Percentiles rank a stretch among this genome's conserved stretches.
Evolutionary conservation across 192 early-diverging fungal species (phyloP).

Genomic region (Pilobolus umbonatus): DNA sequence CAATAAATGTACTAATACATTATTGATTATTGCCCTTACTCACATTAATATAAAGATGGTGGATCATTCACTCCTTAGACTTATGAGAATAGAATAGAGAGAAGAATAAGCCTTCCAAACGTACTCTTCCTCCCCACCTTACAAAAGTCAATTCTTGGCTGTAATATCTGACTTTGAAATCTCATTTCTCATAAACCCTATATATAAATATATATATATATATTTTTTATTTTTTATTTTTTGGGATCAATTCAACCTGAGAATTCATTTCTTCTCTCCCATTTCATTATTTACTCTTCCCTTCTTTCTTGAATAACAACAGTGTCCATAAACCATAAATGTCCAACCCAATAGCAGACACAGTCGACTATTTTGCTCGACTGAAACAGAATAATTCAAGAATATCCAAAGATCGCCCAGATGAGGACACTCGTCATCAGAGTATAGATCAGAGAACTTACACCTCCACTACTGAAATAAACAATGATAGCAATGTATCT

Average conservation of each 20-base stretch:
- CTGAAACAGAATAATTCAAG: not conserved
- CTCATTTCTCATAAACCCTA: not conserved
- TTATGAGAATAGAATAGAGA: too few species aligned
- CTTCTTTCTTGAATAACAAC: not conserved
- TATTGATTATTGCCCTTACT: too few species aligned
- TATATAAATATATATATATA: not conserved
- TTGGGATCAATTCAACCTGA: not conserved
- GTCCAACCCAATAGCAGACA: slow-evolving; percentile 30
- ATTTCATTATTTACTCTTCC: slow-evolving; percentile 1
- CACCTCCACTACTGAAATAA: not conserved
- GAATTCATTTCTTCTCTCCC: not conserved
- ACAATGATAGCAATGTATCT: slow-evolving; percentile 8
- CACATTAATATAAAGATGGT: too few species aligned
- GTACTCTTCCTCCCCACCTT: not conserved
- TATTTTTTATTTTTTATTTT: not conserved
- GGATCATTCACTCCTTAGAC: too few species aligned
- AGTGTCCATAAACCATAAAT: slow-evolving; percentile 1
- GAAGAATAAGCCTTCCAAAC: too few species aligned
- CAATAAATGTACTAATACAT: too few species aligned
- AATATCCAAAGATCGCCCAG: not conserved
- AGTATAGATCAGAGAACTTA: not conserved
- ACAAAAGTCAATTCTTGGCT: not conserved
- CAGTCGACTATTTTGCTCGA: slow-evolving; percentile 24
- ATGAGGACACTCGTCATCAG: not conserved
- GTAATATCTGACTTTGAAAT: not conserved